Percentiles rank a stretch among this genome's conserved stretches.
phyloP scores from a whole-genome alignment of 1,284 basidiomycete species.

The Volvariella surrecta region DNA sequence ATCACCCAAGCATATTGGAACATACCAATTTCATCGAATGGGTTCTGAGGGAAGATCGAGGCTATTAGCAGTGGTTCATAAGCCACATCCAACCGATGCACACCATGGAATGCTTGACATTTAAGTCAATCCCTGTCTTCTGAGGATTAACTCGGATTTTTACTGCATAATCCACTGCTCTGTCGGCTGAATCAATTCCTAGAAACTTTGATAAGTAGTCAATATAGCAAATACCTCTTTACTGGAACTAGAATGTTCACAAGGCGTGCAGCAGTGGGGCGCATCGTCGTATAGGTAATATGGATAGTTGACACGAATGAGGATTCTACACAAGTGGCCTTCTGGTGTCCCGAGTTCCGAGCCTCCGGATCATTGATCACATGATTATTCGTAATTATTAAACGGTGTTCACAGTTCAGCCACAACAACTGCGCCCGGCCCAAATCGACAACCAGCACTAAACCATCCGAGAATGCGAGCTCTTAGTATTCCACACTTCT shows the following conservation, averaged over 20 bases:
- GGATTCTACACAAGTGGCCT: too few species aligned
- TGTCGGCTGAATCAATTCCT: conserved; percentile 18
- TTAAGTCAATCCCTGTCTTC: conserved; percentile 89
- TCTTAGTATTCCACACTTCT: too few species aligned
- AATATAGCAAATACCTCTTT: conserved; percentile 44
- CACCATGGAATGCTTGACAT: conserved; percentile 97
- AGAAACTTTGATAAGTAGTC: not conserved
- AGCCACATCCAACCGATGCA: conserved; percentile 15
- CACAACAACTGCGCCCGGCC: too few species aligned
- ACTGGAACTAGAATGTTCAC: conserved; percentile 90
- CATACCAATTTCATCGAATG: conserved; percentile 94
- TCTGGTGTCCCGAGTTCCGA: too few species aligned
- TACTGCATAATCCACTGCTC: conserved; percentile 78
- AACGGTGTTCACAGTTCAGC: too few species aligned
- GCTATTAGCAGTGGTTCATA: conserved; percentile 1
- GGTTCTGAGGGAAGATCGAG: conserved; percentile 53
- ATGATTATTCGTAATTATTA: too few species aligned
- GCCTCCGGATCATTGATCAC: too few species aligned
- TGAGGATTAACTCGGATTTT: conserved; percentile 93
- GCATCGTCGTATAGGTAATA: too few species aligned
- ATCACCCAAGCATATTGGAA: conserved; percentile 8
- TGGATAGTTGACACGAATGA: too few species aligned
- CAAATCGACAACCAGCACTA: too few species aligned
- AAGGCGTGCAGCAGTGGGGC: conserved; percentile 31
- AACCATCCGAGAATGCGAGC: too few species aligned